A percentile compares a stretch with the other conserved stretches of the same genome.
Conservation (phyloP, 75 land plant genomes). For the Pseudotsuga menziesii region DNA sequence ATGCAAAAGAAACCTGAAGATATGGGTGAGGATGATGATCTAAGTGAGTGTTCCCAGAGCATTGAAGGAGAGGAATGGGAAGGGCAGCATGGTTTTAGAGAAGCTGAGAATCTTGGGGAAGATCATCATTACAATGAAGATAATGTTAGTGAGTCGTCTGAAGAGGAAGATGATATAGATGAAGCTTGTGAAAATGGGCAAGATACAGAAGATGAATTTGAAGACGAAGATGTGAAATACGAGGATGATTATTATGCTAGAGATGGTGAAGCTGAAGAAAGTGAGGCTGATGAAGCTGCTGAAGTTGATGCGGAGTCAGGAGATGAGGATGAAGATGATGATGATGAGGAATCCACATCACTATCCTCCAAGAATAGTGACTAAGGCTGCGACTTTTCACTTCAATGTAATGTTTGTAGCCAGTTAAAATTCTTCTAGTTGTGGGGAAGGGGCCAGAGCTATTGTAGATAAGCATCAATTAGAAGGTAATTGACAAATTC, state of each 20-base stretch:
- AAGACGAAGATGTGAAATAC: constrained; percentile 15
- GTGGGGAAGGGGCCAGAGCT: too few species aligned
- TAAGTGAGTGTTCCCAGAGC: constrained; percentile 1
- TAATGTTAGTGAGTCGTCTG: constrained; percentile 21
- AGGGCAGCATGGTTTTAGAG: constrained; percentile 15
- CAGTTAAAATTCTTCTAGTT: too few species aligned
- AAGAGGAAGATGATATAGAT: constrained; percentile 12
- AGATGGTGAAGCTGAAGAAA: constrained; percentile 32
- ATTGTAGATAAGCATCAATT: too few species aligned
- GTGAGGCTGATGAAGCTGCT: constrained; percentile 11
- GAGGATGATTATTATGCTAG: constrained; percentile 22
- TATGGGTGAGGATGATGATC: constrained; percentile 1
- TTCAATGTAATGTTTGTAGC: too few species aligned
- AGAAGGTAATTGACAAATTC: too few species aligned
- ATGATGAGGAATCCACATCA: constrained; percentile 19
- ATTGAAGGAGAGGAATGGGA: constrained; percentile 33
- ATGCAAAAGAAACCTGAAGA: constrained; percentile 15
- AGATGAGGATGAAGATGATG: constrained; percentile 24
- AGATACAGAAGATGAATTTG: constrained; percentile 20
- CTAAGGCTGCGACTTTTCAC: too few species aligned
- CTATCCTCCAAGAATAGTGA: constrained; percentile 8
- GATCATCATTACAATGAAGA: constrained; percentile 13
- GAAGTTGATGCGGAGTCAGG: constrained; percentile 23
- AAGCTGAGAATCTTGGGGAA: constrained; percentile 13
- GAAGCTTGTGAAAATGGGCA: constrained; percentile 18